These are phyloP conservation scores for Pleurotus salmoneostramineus DNA, from an alignment of 768 basidiomycete genomes.

Conservation along the genomic window DNA sequence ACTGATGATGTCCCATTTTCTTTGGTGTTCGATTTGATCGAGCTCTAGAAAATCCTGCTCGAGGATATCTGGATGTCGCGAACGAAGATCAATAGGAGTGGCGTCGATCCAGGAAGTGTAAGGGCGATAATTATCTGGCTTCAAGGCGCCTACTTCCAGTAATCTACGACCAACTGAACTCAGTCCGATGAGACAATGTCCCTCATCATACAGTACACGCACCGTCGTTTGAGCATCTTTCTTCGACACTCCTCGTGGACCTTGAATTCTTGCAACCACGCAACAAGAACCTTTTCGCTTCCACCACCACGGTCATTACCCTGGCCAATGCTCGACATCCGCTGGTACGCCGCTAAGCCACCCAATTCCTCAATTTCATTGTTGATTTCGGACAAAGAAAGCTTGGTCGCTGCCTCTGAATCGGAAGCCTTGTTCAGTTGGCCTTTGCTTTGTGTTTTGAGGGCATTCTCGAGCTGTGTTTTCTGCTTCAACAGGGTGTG, in stretches of 20 bases:
- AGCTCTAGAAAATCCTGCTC: conserved; percentile 84
- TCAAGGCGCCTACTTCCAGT: conserved; percentile 86
- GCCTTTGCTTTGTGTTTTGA: conserved; percentile 3
- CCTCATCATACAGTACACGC: conserved; percentile 9
- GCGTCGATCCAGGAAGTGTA: conserved; percentile 69
- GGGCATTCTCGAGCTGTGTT: conserved; percentile 38
- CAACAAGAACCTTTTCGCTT: conserved; percentile 74
- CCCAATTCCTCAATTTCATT: conserved; percentile 65
- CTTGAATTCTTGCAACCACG: conserved; percentile 64
- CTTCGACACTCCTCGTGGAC: conserved; percentile 21
- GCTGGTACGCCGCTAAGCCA: conserved; percentile 77
- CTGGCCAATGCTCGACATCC: conserved; percentile 81
- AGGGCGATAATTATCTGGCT: conserved; percentile 72
- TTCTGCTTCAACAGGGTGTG: conserved; percentile 77
- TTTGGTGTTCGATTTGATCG: conserved; percentile 42
- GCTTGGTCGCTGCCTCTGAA: background rate
- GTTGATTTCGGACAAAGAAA: conserved; percentile 49
- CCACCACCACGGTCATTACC: conserved; percentile 82
- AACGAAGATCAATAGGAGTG: conserved; percentile 79
- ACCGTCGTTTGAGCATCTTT: conserved; percentile 33
- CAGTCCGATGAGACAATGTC: background rate
- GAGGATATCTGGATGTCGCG: conserved; percentile 75
- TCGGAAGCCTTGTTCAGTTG: conserved; percentile 12
- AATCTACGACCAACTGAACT: conserved; percentile 41
- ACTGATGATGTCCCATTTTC: conserved; percentile 76